Evolutionary conservation across 202 grass and related monocot species (phyloP).

Genomic region (Zoysia matrella): DNA sequence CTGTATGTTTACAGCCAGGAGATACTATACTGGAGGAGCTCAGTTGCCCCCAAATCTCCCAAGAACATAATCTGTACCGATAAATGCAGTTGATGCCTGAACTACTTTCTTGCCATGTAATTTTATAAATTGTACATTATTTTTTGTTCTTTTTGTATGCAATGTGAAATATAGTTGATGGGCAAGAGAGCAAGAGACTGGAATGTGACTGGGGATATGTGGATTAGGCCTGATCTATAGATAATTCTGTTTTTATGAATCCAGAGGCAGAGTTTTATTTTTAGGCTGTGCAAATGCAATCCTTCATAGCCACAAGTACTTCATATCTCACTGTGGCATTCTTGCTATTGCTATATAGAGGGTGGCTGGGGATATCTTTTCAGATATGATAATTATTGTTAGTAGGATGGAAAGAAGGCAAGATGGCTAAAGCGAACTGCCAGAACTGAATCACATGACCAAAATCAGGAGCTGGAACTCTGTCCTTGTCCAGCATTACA

Average conservation of each 20-base stretch:
- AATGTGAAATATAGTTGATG: constrained; percentile 43
- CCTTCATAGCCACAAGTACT: background rate
- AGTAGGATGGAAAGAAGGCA: constrained; percentile 25
- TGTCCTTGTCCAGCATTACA: constrained; percentile 21
- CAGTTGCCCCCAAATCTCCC: constrained; percentile 53
- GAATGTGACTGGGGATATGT: constrained; percentile 34
- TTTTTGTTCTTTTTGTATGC: constrained; percentile 48
- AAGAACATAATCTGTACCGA: constrained; percentile 62
- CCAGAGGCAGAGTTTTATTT: constrained; percentile 15
- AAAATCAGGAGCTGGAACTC: constrained; percentile 31
- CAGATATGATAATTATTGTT: constrained; percentile 2
- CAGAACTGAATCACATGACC: constrained; percentile 38
- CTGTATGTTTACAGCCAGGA: constrained; percentile 52
- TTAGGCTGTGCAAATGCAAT: constrained; percentile 34
- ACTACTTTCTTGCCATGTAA: constrained; percentile 41
- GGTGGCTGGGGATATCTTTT: background rate
- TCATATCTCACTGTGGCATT: constrained; percentile 8
- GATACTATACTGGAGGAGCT: constrained; percentile 31
- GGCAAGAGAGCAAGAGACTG: constrained; percentile 17
- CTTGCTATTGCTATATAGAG: background rate
- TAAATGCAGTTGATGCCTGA: constrained; percentile 49
- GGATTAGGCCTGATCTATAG: constrained; percentile 45
- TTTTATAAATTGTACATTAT: constrained; percentile 53
- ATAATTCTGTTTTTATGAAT: constrained; percentile 42
- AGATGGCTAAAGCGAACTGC: constrained; percentile 19